phyloP scores from a whole-genome alignment of 441 rosid genomes.

The Francoa sonchifolia region DNA sequence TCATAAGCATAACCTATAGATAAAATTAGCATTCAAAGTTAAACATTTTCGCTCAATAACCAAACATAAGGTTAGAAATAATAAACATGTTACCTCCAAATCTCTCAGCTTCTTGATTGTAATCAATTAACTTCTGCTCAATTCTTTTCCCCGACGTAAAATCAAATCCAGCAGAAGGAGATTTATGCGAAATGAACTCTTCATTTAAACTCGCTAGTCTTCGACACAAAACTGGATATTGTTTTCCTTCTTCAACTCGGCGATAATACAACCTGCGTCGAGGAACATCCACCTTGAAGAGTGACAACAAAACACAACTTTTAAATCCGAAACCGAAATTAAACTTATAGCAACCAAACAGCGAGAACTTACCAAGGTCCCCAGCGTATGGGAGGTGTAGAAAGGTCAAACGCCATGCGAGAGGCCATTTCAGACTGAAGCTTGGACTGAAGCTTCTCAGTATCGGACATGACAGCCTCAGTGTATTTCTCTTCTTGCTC shows the following conservation, averaged over 20 bases:
- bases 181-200: constrained; percentile 65
- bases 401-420: constrained; percentile 64
- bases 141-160: constrained; percentile 73
- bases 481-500: constrained; percentile 92
- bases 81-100: constrained; percentile 99
- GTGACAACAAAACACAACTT: no score
- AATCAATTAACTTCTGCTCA: constrained; percentile 91
- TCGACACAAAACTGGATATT: constrained; percentile 70
- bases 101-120: constrained; percentile 84
- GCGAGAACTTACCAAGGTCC: constrained; percentile 58
- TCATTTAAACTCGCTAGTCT: constrained; percentile 67
- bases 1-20: constrained; percentile 82
- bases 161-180: constrained; percentile 78
- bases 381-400: constrained; percentile 88
- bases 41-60: no score
- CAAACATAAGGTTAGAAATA: no score
- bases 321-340: not conserved
- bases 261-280: constrained; percentile 66
- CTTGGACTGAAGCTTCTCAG: constrained; percentile 69
- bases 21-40: no score
- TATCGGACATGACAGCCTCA: constrained; percentile 68
- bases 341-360: not conserved
- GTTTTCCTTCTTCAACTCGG: constrained; percentile 89
- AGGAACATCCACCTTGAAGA: constrained; percentile 1
- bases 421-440: constrained; percentile 91